These are phyloP conservation scores for Phaeolepiota aurea DNA, from an alignment of 768 basidiomycete species.

Conservation along the genomic window DNA sequence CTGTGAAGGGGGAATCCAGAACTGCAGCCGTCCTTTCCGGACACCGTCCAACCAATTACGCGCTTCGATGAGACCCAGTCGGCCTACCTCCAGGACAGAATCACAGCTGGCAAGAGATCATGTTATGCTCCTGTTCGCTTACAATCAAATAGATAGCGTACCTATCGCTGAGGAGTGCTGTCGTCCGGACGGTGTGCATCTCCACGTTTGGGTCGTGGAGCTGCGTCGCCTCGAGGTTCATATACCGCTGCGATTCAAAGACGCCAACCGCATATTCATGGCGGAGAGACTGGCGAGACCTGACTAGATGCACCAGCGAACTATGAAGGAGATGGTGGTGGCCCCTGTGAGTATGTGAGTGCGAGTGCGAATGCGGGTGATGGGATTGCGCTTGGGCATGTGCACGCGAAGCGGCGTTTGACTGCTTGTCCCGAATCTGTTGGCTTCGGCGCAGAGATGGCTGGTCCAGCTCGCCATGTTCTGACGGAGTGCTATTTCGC, in stretches of 20 bases:
- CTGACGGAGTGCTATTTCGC: background rate
- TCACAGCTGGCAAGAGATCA: constrained; percentile 28
- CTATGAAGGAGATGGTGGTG: constrained; percentile 30
- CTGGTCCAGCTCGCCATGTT: too few relatives aligned
- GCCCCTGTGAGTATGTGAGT: constrained; percentile 22
- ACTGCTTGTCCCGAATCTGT: background rate
- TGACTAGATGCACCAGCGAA: constrained; percentile 29
- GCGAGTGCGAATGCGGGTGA: constrained; percentile 13
- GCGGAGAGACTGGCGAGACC: constrained; percentile 14
- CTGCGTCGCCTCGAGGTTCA: constrained; percentile 54
- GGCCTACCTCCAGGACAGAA: constrained; percentile 38
- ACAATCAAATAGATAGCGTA: constrained; percentile 9
- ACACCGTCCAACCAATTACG: constrained; percentile 43
- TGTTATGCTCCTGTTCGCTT: background rate
- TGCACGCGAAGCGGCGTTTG: background rate
- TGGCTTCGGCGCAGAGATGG: background rate
- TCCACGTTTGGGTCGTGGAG: constrained; percentile 40
- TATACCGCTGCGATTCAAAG: constrained; percentile 64
- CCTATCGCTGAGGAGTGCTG: constrained; percentile 37
- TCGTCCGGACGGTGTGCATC: constrained; percentile 31
- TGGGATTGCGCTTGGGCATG: background rate
- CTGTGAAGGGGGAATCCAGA: constrained; percentile 24
- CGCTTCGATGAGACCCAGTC: constrained; percentile 28
- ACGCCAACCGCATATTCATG: constrained; percentile 57
- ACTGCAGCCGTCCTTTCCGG: constrained; percentile 23